phyloP scores from a whole-genome alignment of 2,329 filamentous ascomycete species.

The Monilinia fructicola region DNA sequence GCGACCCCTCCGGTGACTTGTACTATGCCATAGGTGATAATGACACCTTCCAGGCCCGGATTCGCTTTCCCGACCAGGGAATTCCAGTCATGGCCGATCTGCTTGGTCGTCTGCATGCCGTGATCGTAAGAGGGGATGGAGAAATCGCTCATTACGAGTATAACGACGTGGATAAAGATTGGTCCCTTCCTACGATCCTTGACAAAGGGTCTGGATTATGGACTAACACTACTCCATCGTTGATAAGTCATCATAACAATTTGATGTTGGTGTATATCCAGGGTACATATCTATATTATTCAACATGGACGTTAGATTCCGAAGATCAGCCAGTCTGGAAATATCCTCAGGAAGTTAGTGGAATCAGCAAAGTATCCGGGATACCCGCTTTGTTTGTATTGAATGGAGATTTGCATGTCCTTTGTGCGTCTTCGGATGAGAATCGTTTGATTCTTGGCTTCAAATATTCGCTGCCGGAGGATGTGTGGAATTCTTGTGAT shows the following conservation, averaged over 20 bases:
- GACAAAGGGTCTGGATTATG: slow-evolving; percentile 33
- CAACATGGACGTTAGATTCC: slow-evolving; percentile 35
- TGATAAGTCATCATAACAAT: slow-evolving; percentile 43
- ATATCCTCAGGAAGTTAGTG: slow-evolving; percentile 34
- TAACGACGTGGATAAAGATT: slow-evolving; percentile 39
- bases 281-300: slow-evolving; percentile 36
- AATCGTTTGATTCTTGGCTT: slow-evolving; percentile 39
- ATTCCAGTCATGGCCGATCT: slow-evolving; percentile 42
- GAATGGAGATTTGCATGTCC: slow-evolving; percentile 39
- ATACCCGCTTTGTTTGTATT: slow-evolving; percentile 42
- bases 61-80: slow-evolving; percentile 39
- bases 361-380: slow-evolving; percentile 31
- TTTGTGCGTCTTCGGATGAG: slow-evolving; percentile 37
- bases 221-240: slow-evolving; percentile 37
- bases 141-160: slow-evolving; percentile 41
- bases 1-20: slow-evolving; percentile 36
- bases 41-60: slow-evolving; percentile 36
- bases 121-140: slow-evolving; percentile 38
- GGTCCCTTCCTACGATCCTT: slow-evolving; percentile 35
- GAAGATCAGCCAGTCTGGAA: slow-evolving; percentile 30
- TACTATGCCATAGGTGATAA: slow-evolving; percentile 41
- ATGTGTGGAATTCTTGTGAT: slow-evolving; percentile 39
- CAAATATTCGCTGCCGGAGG: slow-evolving; percentile 37
- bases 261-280: slow-evolving; percentile 41
- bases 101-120: slow-evolving; percentile 41